A percentile compares a stretch with the other conserved stretches of the same genome.
Evolutionary conservation across 257 asterid genomes (phyloP).

Genomic region (Gardenia jasminoides): DNA sequence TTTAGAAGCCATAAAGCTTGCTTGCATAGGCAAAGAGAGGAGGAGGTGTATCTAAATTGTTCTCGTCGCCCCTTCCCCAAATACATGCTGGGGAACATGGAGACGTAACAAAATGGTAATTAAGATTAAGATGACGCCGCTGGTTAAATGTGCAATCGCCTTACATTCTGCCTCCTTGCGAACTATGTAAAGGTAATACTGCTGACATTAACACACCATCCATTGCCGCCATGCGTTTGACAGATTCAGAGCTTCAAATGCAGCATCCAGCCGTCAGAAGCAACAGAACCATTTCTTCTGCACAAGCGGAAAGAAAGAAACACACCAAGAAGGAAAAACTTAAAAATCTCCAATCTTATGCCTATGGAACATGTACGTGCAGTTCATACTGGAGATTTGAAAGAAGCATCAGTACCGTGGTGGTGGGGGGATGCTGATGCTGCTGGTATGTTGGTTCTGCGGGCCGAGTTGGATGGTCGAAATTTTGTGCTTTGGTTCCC

Average conservation of each 20-base stretch:
- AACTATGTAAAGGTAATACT: background rate
- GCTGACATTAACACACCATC: background rate
- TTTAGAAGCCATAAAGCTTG: background rate
- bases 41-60: background rate
- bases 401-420: slow-evolving; percentile 17
- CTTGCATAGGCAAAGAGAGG: background rate
- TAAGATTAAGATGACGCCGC: background rate
- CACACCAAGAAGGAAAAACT: background rate
- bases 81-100: background rate
- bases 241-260: slow-evolving; percentile 7
- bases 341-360: background rate
- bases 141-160: slow-evolving; percentile 2
- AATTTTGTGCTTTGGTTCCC: slow-evolving; percentile 7
- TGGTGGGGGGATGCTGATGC: background rate
- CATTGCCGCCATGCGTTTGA: background rate
- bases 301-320: background rate
- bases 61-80: background rate
- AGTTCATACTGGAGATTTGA: background rate
- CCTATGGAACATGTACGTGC: background rate
- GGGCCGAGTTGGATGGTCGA: slow-evolving; percentile 8
- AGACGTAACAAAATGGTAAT: background rate
- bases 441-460: slow-evolving; percentile 1
- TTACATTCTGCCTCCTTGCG: background rate
- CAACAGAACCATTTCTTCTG: slow-evolving; percentile 45
- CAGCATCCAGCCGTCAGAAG: slow-evolving; percentile 25